Evolutionary conservation across 768 basidiomycete genomes (phyloP), one percentile per base, ranked within the genome.

Genomic region (Vararia minispora): DNA sequence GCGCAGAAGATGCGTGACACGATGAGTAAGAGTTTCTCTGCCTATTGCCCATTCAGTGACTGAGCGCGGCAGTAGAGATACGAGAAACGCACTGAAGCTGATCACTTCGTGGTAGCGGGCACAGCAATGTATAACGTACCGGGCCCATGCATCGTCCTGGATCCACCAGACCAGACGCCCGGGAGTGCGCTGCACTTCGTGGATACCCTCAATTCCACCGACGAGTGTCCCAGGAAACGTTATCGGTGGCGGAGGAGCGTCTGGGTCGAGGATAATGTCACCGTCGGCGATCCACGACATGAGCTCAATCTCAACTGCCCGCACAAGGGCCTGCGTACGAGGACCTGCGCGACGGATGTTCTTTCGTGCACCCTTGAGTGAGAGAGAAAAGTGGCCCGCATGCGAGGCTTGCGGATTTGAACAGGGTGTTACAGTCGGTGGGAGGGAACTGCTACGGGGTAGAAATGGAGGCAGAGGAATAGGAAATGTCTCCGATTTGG

Each of bases 71-170:
- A 35, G 17, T 33, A 34, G 28, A n/a, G 34, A 16, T 28, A 36
- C 27, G 32, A n/a, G 12, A 28, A 21, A 65, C 81, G 49, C 56
- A 84, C 84, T 88, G 64, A 77, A 89, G 60, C 80, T 82, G 50
- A 88, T 78, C 42, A 89, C 57, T 41, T 76, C 75, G 55, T 87
- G 74, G 57, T 79, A 88, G 26, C 85, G 66, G 28, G 84, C 83
- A 42, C 81, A 78, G 47, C 85, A 88, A 46, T 90, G 86, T 5
- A 88, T 75, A 32, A 88, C 72, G 49, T 84, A 88, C 23, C 86
- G 69, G 21, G 79, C 75, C 60, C 86, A 88, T 0, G 75, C 65
- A 50, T 85, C 80, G 40, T 79, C 70, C 5, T 63, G 50, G 42
- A 80, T 74, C n/a, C 62, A 66, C 86, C 86, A 89, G 4, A 87